These are phyloP conservation scores for Aspergillus diversus DNA, from an alignment of 495 filamentous ascomycete genomes.

Conservation along the genomic window DNA sequence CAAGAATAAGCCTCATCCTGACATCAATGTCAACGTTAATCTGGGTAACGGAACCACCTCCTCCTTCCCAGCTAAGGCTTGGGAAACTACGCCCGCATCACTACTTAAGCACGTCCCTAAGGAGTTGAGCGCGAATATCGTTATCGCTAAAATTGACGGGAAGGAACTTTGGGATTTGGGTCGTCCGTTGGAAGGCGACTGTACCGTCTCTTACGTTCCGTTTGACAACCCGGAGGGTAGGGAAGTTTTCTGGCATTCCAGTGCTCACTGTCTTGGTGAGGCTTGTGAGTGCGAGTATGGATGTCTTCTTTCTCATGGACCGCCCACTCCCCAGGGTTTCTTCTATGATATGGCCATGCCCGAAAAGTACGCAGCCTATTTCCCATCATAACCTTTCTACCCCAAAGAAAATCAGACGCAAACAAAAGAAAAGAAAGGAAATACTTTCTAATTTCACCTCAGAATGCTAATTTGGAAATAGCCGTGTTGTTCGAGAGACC, in stretches of 20 bases:
- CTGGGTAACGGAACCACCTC: constrained; percentile 50
- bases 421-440: neutral
- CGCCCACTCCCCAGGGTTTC: constrained; percentile 91
- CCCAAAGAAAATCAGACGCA: neutral
- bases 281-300: constrained; percentile 86
- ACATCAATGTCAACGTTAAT: constrained; percentile 55
- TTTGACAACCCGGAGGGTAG: constrained; percentile 85
- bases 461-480: constrained; percentile 21
- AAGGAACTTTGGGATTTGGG: constrained; percentile 88
- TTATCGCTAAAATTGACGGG: constrained; percentile 82
- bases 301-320: constrained; percentile 90
- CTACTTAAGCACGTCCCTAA: constrained; percentile 57
- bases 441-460: neutral
- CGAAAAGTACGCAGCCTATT: constrained; percentile 51
- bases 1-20: constrained; percentile 47
- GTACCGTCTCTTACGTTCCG: constrained; percentile 75
- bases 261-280: constrained; percentile 92
- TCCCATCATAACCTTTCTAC: constrained; percentile 2
- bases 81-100: constrained; percentile 57
- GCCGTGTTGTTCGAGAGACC: constrained; percentile 66
- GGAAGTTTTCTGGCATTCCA: constrained; percentile 91
- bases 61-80: constrained; percentile 52
- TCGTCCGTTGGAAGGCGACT: constrained; percentile 77
- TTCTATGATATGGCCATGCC: constrained; percentile 97
- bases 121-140: constrained; percentile 55